Evolutionary conservation across 2,329 filamentous ascomycete species (phyloP).

Genomic region (Penicillium psychrosexuale): DNA sequence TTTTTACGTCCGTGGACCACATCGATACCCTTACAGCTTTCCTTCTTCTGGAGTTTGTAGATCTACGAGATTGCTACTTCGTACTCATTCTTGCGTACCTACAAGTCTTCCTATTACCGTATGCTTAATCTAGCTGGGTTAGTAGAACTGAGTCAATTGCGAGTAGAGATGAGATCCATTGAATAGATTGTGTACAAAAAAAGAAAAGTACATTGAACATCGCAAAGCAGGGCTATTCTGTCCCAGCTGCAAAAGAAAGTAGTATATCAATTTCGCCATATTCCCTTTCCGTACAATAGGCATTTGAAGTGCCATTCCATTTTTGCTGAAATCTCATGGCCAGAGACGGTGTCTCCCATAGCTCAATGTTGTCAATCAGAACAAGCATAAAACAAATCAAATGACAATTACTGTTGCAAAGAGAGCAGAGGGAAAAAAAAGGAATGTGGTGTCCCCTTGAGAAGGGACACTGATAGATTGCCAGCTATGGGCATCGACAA

Average conservation of each 20-base stretch:
- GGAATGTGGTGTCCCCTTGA: not conserved
- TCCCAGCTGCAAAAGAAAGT: not conserved
- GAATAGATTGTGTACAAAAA: constrained; percentile 2
- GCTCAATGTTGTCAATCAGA: not conserved
- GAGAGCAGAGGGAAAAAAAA: not conserved
- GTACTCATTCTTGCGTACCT: not conserved
- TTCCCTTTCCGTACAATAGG: constrained; percentile 2
- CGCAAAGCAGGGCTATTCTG: not conserved
- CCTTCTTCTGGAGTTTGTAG: constrained; percentile 8
- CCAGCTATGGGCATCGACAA: not conserved
- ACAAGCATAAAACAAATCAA: not conserved
- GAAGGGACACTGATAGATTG: not conserved
- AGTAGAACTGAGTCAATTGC: not conserved
- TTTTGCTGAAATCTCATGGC: not conserved
- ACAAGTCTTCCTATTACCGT: not conserved
- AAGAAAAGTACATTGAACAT: not conserved
- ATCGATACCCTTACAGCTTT: constrained; percentile 37
- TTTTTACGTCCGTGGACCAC: constrained; percentile 27
- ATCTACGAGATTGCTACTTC: not conserved
- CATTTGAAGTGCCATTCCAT: not conserved
- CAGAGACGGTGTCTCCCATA: constrained; percentile 5
- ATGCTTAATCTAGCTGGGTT: not conserved
- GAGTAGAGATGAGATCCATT: not conserved
- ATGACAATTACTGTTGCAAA: not conserved
- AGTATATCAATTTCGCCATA: not conserved